These are phyloP conservation scores for Elaeis oleifera DNA, from an alignment of 202 grass and related monocot species.

Conservation along the genomic window DNA sequence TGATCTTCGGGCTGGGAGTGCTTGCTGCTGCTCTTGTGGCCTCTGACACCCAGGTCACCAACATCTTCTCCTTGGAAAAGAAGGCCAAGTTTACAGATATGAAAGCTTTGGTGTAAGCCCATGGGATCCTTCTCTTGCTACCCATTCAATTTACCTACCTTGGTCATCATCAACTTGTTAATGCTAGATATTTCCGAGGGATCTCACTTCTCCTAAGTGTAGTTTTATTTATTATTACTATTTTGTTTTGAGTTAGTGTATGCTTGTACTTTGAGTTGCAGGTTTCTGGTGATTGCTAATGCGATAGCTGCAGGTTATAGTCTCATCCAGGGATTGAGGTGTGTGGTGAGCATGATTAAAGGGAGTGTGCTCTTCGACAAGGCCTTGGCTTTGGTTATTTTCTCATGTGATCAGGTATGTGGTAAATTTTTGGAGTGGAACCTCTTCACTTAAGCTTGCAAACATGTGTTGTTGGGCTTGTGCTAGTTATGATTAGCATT, in stretches of 20 bases:
- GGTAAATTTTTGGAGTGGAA: background rate
- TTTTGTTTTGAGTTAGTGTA: too few relatives aligned
- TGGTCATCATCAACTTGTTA: too few relatives aligned
- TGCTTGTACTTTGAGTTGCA: conserved; percentile 14
- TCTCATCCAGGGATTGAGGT: conserved; percentile 66
- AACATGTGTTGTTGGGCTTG: too few relatives aligned
- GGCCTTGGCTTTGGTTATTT: conserved; percentile 82
- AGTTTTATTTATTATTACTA: too few relatives aligned
- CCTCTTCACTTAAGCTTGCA: too few relatives aligned
- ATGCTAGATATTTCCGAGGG: too few relatives aligned
- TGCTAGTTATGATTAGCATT: too few relatives aligned
- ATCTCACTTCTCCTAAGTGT: too few relatives aligned
- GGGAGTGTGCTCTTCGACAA: conserved; percentile 52
- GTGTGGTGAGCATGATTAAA: conserved; percentile 42
- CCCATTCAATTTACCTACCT: too few relatives aligned
- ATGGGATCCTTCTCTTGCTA: background rate
- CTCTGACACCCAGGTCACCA: conserved; percentile 42
- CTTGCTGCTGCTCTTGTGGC: conserved; percentile 54
- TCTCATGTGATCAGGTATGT: conserved; percentile 85
- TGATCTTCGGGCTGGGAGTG: conserved; percentile 54
- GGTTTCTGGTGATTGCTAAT: conserved; percentile 80
- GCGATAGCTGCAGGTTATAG: conserved; percentile 65
- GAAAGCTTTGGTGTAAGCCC: conserved; percentile 72
- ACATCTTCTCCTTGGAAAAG: conserved; percentile 67
- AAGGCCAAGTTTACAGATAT: conserved; percentile 70